These are phyloP conservation scores for Dujonia santamariae DNA, from an alignment of 1,139 yeast species.

Conservation along the genomic window DNA sequence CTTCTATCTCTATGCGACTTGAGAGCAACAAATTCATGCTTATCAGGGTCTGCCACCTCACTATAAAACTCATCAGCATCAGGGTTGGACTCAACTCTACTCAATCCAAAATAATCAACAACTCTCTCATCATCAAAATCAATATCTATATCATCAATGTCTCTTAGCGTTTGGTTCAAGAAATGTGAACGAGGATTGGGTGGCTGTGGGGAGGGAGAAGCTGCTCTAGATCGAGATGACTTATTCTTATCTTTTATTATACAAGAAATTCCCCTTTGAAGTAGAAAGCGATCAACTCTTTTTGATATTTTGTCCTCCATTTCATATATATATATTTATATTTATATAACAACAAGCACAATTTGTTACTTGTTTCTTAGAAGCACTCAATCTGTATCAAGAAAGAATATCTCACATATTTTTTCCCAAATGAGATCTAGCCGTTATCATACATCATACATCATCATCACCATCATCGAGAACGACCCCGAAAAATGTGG, in stretches of 20 bases:
- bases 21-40: conserved; percentile 12
- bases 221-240: background rate
- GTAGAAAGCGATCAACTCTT: background rate
- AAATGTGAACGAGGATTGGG: conserved; percentile 3
- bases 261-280: background rate
- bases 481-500: too few relatives aligned
- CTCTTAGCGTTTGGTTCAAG: conserved; percentile 2
- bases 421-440: too few relatives aligned
- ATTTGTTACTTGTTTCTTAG: too few relatives aligned
- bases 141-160: conserved; percentile 10
- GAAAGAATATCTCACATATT: too few relatives aligned
- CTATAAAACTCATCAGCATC: conserved; percentile 27
- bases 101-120: conserved; percentile 11
- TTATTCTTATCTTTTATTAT: background rate
- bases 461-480: too few relatives aligned
- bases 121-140: conserved; percentile 7
- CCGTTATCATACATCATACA: too few relatives aligned
- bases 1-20: conserved; percentile 12
- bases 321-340: background rate
- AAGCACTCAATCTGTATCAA: too few relatives aligned
- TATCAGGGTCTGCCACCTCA: conserved; percentile 11
- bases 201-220: background rate
- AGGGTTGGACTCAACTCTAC: conserved; percentile 13
- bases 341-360: too few relatives aligned
- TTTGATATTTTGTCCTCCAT: background rate